Evolutionary conservation across 768 basidiomycete species (phyloP).

Genomic region (Podaxis sp.): DNA sequence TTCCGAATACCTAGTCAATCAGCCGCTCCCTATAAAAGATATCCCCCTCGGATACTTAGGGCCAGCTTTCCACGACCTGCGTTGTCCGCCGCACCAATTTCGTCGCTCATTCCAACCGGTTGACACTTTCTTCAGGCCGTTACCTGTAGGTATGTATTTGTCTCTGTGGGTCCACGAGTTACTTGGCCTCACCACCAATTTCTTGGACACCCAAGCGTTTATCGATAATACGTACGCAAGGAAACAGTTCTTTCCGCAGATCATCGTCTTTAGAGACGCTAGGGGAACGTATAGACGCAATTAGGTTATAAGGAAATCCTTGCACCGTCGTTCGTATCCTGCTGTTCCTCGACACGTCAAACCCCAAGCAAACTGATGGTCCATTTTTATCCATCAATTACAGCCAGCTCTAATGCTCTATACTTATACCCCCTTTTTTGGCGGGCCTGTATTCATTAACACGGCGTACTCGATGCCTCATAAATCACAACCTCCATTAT

Average conservation of each 20-base stretch:
- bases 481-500: constrained; percentile 2
- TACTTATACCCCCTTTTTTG: constrained; percentile 8
- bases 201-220: constrained; percentile 21
- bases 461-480: constrained; percentile 2
- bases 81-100: background rate
- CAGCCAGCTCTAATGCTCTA: constrained; percentile 3
- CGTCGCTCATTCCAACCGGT: background rate
- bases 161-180: constrained; percentile 34
- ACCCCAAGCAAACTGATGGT: background rate
- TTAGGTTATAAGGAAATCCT: background rate
- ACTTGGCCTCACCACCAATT: constrained; percentile 37
- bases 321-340: constrained; percentile 2
- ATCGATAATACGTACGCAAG: background rate
- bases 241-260: background rate
- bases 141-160: constrained; percentile 35
- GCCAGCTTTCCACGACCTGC: background rate
- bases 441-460: background rate
- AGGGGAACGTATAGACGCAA: background rate
- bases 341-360: constrained; percentile 4
- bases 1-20: constrained; percentile 1
- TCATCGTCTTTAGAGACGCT: background rate
- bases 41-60: background rate
- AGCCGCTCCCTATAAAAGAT: constrained; percentile 14
- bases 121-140: background rate
- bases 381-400: constrained; percentile 6